Base-by-base conservation (phyloP, 345 rosid genomes). In the Theobroma cacao region DNA sequence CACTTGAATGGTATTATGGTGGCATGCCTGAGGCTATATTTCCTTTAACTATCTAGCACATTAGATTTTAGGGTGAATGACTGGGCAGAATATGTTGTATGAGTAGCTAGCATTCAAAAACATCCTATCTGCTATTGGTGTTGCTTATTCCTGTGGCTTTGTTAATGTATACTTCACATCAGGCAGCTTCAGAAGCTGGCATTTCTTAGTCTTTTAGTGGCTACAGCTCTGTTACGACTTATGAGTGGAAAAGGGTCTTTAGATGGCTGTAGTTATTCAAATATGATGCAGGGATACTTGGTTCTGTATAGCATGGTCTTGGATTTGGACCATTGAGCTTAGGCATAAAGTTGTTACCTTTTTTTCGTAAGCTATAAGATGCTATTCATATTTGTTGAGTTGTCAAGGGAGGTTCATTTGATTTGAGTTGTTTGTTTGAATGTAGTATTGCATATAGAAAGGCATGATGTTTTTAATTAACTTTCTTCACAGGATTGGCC, bases 401-500 rank as follows among this genome's bases (percentile, higher is more conserved):
- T 53, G 58, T 53, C 11, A 7, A n/a, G 24, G 26, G 59, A 53
- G 26, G 1, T 53, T 53, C 22, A 53, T 53, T 53, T 53, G 59
- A 38, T 24, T 26, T 22, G 47, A n/a, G 22, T 38, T 68, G 26
- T 48, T 48, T 15, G 38, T 31, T 28, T 30, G 59, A 7, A 8
- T 50, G n/a, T n/a, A 14, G 43, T 40, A 31, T 20, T 72, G 43
- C n/a, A 68, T 28, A 5, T 15, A 30, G 4, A 28, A 20, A 69
- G 58, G 58, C 26, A 17, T 69, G 55, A 70, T 53, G 7, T 18
- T 36, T 55, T 55, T 9, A 31, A 36, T 73, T 14, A 56, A 47
- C 63, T 56, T 74, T 11, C 3, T 56, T 41, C 47, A 10, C 72
- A 94, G 98, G 95, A 93, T 74, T 95, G 98, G 98, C 98, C 98